A percentile compares a stretch with the other conserved stretches of the same genome.
These are phyloP conservation scores for Fusarium phyllophilum DNA, from an alignment of 2,329 filamentous ascomycete species.

Conservation along the genomic window DNA sequence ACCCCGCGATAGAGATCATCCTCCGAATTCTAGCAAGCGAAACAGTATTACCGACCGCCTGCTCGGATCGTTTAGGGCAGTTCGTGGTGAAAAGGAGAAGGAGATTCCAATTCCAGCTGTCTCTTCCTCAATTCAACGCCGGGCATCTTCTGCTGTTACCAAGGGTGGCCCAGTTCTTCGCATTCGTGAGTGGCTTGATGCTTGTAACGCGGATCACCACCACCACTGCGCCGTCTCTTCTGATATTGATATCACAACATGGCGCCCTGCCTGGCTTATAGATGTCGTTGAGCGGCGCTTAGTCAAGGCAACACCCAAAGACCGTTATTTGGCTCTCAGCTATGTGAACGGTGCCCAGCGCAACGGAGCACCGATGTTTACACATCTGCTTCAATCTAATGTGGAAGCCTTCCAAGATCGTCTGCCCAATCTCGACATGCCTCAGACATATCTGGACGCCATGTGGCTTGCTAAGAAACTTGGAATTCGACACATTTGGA, in stretches of 20 bases:
- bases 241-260: constrained; percentile 45
- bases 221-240: constrained; percentile 51
- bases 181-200: constrained; percentile 56
- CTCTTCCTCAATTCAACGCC: constrained; percentile 43
- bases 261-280: constrained; percentile 55
- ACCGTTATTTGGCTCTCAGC: constrained; percentile 58
- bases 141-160: constrained; percentile 46
- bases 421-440: constrained; percentile 52
- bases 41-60: constrained; percentile 56
- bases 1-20: constrained; percentile 32
- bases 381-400: constrained; percentile 51
- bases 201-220: constrained; percentile 55
- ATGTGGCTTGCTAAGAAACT: constrained; percentile 58
- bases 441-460: constrained; percentile 56
- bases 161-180: constrained; percentile 51
- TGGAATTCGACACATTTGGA: constrained; percentile 57
- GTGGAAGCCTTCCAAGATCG: constrained; percentile 49
- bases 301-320: constrained; percentile 51
- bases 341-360: constrained; percentile 56
- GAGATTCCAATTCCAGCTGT: constrained; percentile 22
- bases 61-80: constrained; percentile 48
- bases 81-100: constrained; percentile 45
- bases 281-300: constrained; percentile 53
- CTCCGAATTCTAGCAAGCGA: constrained; percentile 47
- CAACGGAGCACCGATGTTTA: constrained; percentile 40